Base-by-base conservation (phyloP, 2,329 filamentous ascomycete species). In the Byssochlamys sp. region DNA sequence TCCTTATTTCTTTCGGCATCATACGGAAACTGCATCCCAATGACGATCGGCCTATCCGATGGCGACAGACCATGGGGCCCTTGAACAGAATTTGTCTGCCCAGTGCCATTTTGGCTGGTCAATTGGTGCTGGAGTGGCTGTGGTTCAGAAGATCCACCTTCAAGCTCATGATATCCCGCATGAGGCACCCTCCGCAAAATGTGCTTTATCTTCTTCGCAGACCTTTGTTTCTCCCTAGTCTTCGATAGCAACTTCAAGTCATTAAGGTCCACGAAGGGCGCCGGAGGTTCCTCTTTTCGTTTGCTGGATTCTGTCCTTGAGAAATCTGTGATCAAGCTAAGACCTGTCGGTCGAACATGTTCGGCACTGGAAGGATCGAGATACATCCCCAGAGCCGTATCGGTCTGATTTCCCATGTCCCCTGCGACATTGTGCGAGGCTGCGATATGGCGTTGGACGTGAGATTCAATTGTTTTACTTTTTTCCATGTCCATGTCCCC, bases 311-410 rank as follows among this genome's bases (percentile, higher is more conserved):
- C 58, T 26, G 60, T 45, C 10, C 60, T 56, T 0, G 69, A 65
- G 57, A 78, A 75, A 57, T 75, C 69, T 10, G 75, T 77, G 19
- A 77, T 69, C 31, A 78, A 59, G 57, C 76, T 77, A 57, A 78
- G 57, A 2, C 73, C 75, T 4, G 73, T 65, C 0, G 71, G 72
- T 57, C 31, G 7, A 29, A 59, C 19, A 12, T 26, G 28, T 49
- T 49, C 31, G 10, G 57, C 39, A 33, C 55, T 25, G 4, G 53
- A 39, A 33, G 55, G 54, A 31, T 57, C 33, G 11, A 29, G 51
- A 39, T 58, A 55, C 4, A 53, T 26, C n/a, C 35, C 39, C 26
- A 51, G 52, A 29, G 56, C 45, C 25, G 55, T 51, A 6, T 54
- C 51, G 12, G 24, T 52, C 9, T 56, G 29, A 28, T 25, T 49